Conservation (phyloP, 208 protist species). For the Novymonas esmeraldas region DNA sequence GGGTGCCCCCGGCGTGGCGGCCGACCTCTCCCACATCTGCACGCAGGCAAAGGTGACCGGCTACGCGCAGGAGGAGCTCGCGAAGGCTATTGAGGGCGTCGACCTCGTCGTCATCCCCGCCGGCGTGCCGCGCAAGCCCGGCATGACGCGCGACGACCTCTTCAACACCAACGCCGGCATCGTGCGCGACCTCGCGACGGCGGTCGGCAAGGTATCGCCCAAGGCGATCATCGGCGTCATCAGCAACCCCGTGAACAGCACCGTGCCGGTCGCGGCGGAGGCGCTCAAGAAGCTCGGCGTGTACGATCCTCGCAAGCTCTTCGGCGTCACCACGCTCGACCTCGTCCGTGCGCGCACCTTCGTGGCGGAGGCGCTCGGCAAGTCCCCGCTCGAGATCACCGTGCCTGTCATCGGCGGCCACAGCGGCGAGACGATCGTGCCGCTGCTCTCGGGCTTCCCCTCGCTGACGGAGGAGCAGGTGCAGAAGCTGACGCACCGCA, state of each 20-base stretch:
- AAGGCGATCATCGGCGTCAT: conserved; percentile 93
- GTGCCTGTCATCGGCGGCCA: conserved; percentile 95
- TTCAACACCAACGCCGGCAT: conserved; percentile 96
- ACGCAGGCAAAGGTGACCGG: conserved; percentile 81
- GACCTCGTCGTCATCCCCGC: conserved; percentile 95
- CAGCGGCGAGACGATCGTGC: conserved; percentile 94
- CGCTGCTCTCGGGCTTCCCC: conserved; percentile 81
- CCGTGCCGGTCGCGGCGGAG: conserved; percentile 94
- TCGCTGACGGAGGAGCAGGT: conserved; percentile 64
- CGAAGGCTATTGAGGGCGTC: conserved; percentile 71
- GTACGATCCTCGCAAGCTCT: conserved; percentile 84
- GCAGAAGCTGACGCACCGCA: conserved; percentile 79
- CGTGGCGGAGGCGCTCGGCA: conserved; percentile 60
- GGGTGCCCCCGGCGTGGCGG: conserved; percentile 82
- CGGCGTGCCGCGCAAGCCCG: conserved; percentile 95
- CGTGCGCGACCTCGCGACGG: conserved; percentile 81
- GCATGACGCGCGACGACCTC: conserved; percentile 96
- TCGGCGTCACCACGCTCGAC: conserved; percentile 95
- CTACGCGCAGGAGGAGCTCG: conserved; percentile 69
- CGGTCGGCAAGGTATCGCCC: conserved; percentile 81
- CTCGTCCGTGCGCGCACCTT: conserved; percentile 81
- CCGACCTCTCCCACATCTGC: conserved; percentile 90
- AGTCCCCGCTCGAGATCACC: conserved; percentile 59
- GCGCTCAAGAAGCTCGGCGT: conserved; percentile 84
- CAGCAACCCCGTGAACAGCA: conserved; percentile 96